Base-by-base conservation (phyloP, 129 eudicot species). In the Flaveria trinervia region DNA sequence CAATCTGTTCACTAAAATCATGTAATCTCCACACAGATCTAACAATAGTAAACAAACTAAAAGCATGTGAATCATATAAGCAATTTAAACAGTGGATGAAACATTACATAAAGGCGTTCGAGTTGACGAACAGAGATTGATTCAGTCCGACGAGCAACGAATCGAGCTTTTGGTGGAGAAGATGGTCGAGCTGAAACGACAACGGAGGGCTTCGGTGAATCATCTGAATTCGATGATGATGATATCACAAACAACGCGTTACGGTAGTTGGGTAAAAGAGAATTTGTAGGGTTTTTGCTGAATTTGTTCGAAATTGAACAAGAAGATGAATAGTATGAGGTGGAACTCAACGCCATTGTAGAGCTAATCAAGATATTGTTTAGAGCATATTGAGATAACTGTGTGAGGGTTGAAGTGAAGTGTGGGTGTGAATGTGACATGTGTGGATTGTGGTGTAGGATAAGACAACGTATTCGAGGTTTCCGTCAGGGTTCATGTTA, bases 71-170 rank as follows among this genome's bases (percentile, higher is more conserved):
- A 44, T 61, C 36, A 23, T 18, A 15, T 17, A 36, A 54, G 5
- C 9, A 52, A 46, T 45, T 13, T 5, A 36, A 69, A 62, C 60
- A 15, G 26, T 7, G 9, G 9, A 12, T n/a, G 11, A 46, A 65
- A 57, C 65, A 33, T 83, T 88, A 92, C 97, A 67, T 20, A 92
- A 77, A 51, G 98, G 15, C 94, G 89, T 70, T 80, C 77, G 57
- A 85, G 92, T 67, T 84, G 98, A 26, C 81, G 92, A 68, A 93
- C 96, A 15, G 92, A 66, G 39, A 85, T 48, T 45, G 95, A 83
- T 70, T 90, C 92, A 30, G 79, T 82, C 70, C 96, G 85, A 1
- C 96, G 88, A 25, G 95, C 95, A 11, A 93, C 86, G 51, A 90
- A 85, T 54, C 92, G 92, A 74, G 96, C 95, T 83, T 88, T 90